Base-by-base conservation (phyloP, 441 rosid genomes). In the Brassica hybrid region DNA sequence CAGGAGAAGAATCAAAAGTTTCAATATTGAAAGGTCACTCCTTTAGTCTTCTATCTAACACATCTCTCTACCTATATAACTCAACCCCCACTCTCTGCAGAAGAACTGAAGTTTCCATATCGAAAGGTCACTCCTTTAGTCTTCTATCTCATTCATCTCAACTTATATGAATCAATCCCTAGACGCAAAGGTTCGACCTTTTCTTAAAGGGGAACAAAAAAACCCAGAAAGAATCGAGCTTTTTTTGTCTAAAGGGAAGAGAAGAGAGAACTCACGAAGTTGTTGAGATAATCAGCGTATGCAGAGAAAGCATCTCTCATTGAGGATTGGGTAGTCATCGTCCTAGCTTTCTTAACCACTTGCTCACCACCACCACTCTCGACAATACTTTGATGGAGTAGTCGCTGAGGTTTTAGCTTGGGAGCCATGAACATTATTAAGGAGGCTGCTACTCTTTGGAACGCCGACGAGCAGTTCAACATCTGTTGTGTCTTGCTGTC, bases 271-370 rank as follows among this genome's bases (percentile, higher is more conserved):
- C 67, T 77, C 84, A 94, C 98, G 1, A 92, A 92, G 70, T 80
- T 68, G 63, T 92, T 94, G 73, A 94, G 94, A 75, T 85, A 85
- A 16, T 86, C 91, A 23, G 92, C 89, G 80, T 90, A 87, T 0
- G 73, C 62, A 62, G 86, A 71, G 72, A 94, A 94, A 4, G 90
- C 80, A 41, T 81, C 93, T 80, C 79, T 90, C 65, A 90, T 80
- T 74, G 94, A 80, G 65, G 90, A 81, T 13, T 82, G 71, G 7
- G 88, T 81, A 79, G 65, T 76, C 87, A 86, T 85, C 4, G 88
- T 77, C 71, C 87, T 81, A 10, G 89, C 82, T 66, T 30, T 85
- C 83, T 86, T 85, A 13, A 81, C 61, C 25, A 88, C 45, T 65
- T 73, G 79, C 76, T 82, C 86, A 27, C 77, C 41, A 27, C 77